Evolutionary conservation across 2,329 filamentous ascomycete species (phyloP).

Genomic region (Macrophomina phaseolina): DNA sequence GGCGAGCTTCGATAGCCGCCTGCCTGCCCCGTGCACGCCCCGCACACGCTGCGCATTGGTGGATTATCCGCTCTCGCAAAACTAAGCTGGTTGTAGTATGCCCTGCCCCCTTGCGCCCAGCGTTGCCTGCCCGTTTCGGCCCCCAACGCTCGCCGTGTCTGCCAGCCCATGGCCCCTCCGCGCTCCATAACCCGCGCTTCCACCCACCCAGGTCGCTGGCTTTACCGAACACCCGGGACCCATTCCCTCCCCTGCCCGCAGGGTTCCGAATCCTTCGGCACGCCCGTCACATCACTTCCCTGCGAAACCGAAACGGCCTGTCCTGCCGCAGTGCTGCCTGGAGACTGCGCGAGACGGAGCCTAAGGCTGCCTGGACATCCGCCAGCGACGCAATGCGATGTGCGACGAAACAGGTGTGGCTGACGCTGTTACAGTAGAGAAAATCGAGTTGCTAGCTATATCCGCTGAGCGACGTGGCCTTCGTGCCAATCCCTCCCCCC

Average conservation of each 20-base stretch:
- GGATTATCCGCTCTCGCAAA: conserved; percentile 5
- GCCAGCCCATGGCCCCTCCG: background rate
- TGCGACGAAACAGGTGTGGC: conserved; percentile 11
- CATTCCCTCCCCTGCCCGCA: conserved; percentile 11
- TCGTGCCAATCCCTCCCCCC: conserved; percentile 10
- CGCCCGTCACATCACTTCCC: conserved; percentile 24
- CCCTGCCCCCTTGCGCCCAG: background rate
- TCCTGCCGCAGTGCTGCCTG: conserved; percentile 19
- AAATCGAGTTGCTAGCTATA: conserved; percentile 10
- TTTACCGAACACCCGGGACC: conserved; percentile 25
- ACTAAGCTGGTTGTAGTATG: background rate
- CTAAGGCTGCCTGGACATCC: conserved; percentile 7
- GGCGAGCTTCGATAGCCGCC: conserved; percentile 9
- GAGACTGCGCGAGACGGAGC: conserved; percentile 11
- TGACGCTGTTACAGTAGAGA: background rate
- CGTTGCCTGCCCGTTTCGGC: conserved; percentile 3
- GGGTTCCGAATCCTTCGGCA: conserved; percentile 24
- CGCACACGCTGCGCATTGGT: background rate
- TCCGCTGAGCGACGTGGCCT: conserved; percentile 11
- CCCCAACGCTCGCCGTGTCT: conserved; percentile 4
- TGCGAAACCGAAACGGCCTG: conserved; percentile 21
- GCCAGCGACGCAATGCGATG: conserved; percentile 8
- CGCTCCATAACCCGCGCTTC: conserved; percentile 22
- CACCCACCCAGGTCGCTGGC: conserved; percentile 20
- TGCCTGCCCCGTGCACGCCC: background rate